phyloP scores from a whole-genome alignment of 2,329 filamentous ascomycete species.

The Stagonosporopsis rhizophila region DNA sequence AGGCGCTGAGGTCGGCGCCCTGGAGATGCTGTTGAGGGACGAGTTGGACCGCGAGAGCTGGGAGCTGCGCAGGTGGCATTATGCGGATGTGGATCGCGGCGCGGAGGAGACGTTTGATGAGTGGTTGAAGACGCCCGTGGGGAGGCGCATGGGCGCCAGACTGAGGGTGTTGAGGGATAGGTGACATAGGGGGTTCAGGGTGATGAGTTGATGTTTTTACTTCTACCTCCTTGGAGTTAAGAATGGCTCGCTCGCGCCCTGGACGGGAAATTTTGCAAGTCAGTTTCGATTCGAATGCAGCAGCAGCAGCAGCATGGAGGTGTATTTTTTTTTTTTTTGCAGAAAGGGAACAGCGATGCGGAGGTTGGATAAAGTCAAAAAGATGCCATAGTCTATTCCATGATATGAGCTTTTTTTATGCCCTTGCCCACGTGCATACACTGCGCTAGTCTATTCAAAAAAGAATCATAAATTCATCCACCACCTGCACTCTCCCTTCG shows the following conservation, averaged over 20 bases:
- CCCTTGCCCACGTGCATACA: not conserved
- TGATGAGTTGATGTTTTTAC: conserved; percentile 10
- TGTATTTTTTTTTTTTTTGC: too few species aligned
- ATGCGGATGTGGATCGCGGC: conserved; percentile 22
- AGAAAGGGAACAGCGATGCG: too few species aligned
- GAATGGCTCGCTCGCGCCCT: not conserved
- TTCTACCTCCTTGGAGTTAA: too few species aligned
- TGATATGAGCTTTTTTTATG: not conserved
- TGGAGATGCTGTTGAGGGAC: conserved; percentile 48
- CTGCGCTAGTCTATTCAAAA: conserved; percentile 12
- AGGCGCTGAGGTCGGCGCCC: conserved; percentile 46
- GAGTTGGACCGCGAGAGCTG: conserved; percentile 51
- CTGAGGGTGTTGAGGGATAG: conserved; percentile 32
- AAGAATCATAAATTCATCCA: conserved; percentile 3
- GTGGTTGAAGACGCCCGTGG: conserved; percentile 32
- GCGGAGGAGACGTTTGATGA: conserved; percentile 27
- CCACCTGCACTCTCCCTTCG: not conserved
- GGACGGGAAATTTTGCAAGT: not conserved
- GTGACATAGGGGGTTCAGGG: conserved; percentile 24
- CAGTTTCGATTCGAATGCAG: too few species aligned
- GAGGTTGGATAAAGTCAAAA: not conserved
- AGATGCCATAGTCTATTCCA: conserved; percentile 8
- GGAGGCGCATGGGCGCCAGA: conserved; percentile 33
- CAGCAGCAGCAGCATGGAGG: too few species aligned
- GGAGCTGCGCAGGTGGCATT: conserved; percentile 45